Evolutionary conservation across 345 rosid genomes (phyloP).

Genomic region (Aethionema arabicum): DNA sequence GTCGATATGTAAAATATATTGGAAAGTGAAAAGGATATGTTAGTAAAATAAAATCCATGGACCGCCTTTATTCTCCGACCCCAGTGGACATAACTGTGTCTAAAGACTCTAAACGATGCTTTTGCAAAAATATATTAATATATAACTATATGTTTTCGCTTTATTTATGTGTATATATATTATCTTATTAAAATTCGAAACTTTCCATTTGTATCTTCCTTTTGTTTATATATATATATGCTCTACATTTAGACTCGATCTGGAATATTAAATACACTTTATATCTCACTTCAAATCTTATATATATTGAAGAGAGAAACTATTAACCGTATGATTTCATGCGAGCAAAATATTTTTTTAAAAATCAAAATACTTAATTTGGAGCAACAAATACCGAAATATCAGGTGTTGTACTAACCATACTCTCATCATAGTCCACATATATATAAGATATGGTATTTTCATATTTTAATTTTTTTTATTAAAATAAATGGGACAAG

Average conservation of each 20-base stretch:
- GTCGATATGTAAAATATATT: not conserved
- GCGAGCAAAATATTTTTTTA: no score
- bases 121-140: no score
- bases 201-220: constrained; percentile 21
- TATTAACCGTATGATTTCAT: not conserved
- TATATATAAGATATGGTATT: constrained; percentile 18
- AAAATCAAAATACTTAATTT: constrained; percentile 20
- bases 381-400: constrained; percentile 26
- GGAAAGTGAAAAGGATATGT: constrained; percentile 20
- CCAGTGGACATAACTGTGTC: constrained; percentile 32
- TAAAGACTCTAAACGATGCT: not conserved
- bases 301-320: not conserved
- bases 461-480: constrained; percentile 4
- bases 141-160: no score
- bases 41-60: constrained; percentile 9
- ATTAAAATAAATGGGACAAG: no score
- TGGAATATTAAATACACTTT: not conserved
- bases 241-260: constrained; percentile 17
- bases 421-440: constrained; percentile 19
- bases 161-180: no score
- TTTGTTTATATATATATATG: constrained; percentile 10
- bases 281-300: constrained; percentile 3
- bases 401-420: constrained; percentile 22
- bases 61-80: constrained; percentile 41
- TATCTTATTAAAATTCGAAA: constrained; percentile 16